Evolutionary conservation across 352 stramenopile species (phyloP).

Genomic region (Phytopythium mirpurense): DNA sequence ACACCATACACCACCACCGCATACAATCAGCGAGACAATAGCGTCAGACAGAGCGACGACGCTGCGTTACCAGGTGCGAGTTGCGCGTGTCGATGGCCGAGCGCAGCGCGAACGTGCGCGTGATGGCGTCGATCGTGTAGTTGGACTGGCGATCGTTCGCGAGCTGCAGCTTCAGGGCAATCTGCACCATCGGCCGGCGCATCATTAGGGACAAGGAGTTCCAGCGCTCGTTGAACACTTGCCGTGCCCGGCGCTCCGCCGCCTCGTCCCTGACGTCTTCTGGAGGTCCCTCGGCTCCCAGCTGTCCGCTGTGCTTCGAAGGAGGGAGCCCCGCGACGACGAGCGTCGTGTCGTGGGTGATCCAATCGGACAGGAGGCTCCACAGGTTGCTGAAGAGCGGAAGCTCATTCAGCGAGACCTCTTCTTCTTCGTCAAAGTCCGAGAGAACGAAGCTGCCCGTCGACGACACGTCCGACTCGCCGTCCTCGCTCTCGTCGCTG

Average conservation of each 20-base stretch:
- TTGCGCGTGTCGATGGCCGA: conserved; percentile 66
- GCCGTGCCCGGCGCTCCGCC: conserved; percentile 32
- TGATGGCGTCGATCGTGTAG: conserved; percentile 48
- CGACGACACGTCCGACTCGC: conserved; percentile 41
- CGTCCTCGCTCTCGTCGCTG: conserved; percentile 63
- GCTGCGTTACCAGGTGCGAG: conserved; percentile 36
- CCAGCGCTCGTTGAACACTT: conserved; percentile 53
- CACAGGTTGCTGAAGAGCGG: conserved; percentile 70
- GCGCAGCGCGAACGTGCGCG: conserved; percentile 49
- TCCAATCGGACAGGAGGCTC: conserved; percentile 62
- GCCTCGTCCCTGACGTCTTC: conserved; percentile 31
- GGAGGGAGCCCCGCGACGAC: conserved; percentile 36
- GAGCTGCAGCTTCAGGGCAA: conserved; percentile 47
- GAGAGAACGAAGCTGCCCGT: conserved; percentile 52
- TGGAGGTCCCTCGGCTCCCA: conserved; percentile 5
- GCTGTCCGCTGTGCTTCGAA: conserved; percentile 14
- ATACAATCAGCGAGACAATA: background rate
- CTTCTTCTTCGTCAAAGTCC: conserved; percentile 66
- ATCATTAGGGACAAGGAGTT: conserved; percentile 68
- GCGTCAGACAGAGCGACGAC: background rate
- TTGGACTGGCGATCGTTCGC: conserved; percentile 45
- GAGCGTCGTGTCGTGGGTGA: conserved; percentile 66
- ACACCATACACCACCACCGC: background rate
- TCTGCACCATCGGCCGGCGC: conserved; percentile 38
- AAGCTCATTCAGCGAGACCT: conserved; percentile 63